Base-by-base conservation (phyloP, 2,329 filamentous ascomycete genomes). In the Calonectria ilicicola region DNA sequence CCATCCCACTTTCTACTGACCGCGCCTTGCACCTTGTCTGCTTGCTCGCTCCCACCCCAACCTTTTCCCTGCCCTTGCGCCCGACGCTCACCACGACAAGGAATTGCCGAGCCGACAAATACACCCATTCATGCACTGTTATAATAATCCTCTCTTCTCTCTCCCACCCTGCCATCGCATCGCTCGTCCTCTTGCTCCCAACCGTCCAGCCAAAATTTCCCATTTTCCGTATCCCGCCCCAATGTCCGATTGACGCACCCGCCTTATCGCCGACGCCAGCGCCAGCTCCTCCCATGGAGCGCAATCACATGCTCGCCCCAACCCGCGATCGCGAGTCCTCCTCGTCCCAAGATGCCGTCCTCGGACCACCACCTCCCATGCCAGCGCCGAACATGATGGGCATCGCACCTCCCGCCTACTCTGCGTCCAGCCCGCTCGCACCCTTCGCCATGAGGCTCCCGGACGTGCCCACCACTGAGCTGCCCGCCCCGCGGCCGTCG, bases 261-360 rank as follows among this genome's bases (percentile, higher is more conserved):
- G 75, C 74, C 71, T 64, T 80, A 80, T 80, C 77, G 70, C 76
- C 78, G 78, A 80, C 72, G 70, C 72, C 72, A 75, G 70, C 70
- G 70, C 72, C 74, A 72, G 71, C 73, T 67, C 68, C 40, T n/a
- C n/a, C 53, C 56, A 85, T 86, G 83, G 85, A 85, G 78, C 82
- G 83, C 74, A 84, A 84, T 87, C 87, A 87, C 85, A 87, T 88
- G 86, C 83, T 86, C 77, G 78, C 53, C 74, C 78, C 74, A 72
- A 67, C 73, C 63, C 68, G 73, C 67, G 77, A 79, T 72, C 75
- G 72, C 69, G 77, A 80, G 74, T 68, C 77, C 66, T 71, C 73
- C 68, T 67, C 74, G 60, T 73, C 74, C 75, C 75, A 73, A 73
- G 77, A 79, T 77, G 72, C 70, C 69, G 60, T 73, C 73, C 75